Percentiles rank a stretch among this genome's conserved stretches.
Evolutionary conservation across 1,139 yeast species (phyloP).

Genomic region (Blastobotrys persicus): DNA sequence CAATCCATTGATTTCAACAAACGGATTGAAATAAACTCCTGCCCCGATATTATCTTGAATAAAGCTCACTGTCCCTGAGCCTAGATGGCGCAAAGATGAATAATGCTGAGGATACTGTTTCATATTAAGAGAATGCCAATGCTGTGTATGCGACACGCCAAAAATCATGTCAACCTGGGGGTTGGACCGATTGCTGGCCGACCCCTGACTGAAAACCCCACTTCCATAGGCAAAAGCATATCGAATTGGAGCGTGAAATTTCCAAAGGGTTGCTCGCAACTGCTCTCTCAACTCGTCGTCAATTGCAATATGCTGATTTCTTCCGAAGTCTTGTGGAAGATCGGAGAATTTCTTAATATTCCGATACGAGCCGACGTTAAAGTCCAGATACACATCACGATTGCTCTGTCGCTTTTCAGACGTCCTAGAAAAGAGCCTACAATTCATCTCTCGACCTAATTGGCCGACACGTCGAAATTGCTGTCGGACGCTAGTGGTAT

Average conservation of each 20-base stretch:
- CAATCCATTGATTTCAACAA: conserved; percentile 59
- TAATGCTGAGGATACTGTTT: conserved; percentile 70
- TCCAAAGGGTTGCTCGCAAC: conserved; percentile 50
- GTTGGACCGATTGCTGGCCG: conserved; percentile 27
- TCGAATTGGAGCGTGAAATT: conserved; percentile 66
- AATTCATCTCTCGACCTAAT: not conserved
- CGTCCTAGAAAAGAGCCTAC: not conserved
- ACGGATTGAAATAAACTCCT: conserved; percentile 93
- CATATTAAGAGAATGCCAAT: conserved; percentile 75
- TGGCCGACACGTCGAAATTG: not conserved
- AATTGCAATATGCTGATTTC: conserved; percentile 55
- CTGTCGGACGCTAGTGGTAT: not conserved
- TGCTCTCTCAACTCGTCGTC: conserved; percentile 47
- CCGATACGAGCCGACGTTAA: conserved; percentile 26
- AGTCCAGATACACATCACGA: conserved; percentile 24
- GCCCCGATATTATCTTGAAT: conserved; percentile 72
- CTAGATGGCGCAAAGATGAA: conserved; percentile 60
- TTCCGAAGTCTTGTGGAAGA: conserved; percentile 53
- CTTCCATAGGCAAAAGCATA: conserved; percentile 93
- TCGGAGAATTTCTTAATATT: conserved; percentile 43
- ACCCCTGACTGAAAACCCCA: conserved; percentile 84
- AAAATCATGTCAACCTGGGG: conserved; percentile 88
- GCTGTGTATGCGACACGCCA: conserved; percentile 68
- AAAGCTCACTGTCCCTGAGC: conserved; percentile 55
- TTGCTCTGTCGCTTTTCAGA: not conserved